A percentile compares a stretch with the other conserved stretches of the same genome.
Conservation (phyloP, 805 yeast species). For the Brettanomyces sp. region DNA sequence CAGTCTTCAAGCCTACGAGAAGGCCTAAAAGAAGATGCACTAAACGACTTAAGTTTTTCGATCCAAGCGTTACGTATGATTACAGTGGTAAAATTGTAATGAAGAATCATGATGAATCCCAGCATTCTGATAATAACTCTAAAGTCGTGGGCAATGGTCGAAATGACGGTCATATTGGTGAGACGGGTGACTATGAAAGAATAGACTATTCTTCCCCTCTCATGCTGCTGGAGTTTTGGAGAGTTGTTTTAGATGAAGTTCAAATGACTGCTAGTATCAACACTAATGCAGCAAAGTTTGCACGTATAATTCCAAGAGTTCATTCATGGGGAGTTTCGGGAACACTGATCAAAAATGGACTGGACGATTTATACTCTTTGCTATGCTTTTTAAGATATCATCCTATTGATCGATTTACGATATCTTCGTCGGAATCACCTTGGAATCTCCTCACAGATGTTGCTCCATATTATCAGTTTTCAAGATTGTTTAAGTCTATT, state of each 20-base stretch:
- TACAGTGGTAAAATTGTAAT: not conserved
- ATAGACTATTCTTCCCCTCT: conserved; percentile 73
- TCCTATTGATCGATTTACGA: conserved; percentile 44
- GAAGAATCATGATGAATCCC: not conserved
- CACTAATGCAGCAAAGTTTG: conserved; percentile 72
- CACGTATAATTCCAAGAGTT: conserved; percentile 67
- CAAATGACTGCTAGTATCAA: conserved; percentile 78
- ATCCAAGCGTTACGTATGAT: conserved; percentile 3
- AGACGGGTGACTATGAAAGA: conserved; percentile 17
- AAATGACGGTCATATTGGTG: not conserved
- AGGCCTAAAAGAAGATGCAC: conserved; percentile 36
- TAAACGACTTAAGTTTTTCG: conserved; percentile 15
- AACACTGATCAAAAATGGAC: conserved; percentile 68
- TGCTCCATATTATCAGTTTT: conserved; percentile 32
- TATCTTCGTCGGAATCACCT: conserved; percentile 12
- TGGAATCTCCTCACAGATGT: conserved; percentile 19
- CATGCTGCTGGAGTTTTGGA: conserved; percentile 75
- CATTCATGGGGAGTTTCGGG: conserved; percentile 99
- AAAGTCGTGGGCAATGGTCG: no score
- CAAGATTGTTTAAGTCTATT: conserved; percentile 40
- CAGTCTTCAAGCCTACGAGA: conserved; percentile 54
- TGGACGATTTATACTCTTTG: conserved; percentile 63
- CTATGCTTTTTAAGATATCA: conserved; percentile 53
- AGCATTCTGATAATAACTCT: not conserved
- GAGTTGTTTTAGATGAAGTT: conserved; percentile 87